Conservation (phyloP, 305 asterid species). For the Salvia sclarea region DNA sequence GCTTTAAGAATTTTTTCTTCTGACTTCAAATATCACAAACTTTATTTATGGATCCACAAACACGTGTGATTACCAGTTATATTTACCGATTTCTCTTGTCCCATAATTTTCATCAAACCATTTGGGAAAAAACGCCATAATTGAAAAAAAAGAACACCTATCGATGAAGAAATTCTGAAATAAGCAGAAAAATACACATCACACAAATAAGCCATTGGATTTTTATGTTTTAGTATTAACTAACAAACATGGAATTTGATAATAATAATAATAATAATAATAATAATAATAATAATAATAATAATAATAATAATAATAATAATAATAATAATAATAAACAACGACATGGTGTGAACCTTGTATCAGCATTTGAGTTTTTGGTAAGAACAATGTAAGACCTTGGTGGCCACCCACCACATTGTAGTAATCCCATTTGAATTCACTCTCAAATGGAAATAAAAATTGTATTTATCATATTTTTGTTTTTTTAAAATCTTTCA, state of each 20-base stretch:
- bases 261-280: too few species aligned
- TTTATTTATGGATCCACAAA: background rate
- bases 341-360: background rate
- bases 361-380: background rate
- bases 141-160: too few species aligned
- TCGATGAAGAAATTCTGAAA: too few species aligned
- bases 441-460: constrained; percentile 15
- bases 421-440: constrained; percentile 27
- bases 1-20: background rate
- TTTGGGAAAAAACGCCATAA: too few species aligned
- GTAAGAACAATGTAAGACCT: background rate
- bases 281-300: background rate
- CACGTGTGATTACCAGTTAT: background rate
- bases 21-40: background rate
- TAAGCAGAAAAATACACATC: too few species aligned
- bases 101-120: too few species aligned
- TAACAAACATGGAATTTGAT: too few species aligned
- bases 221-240: too few species aligned
- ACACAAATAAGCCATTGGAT: too few species aligned
- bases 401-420: constrained; percentile 10
- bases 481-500: background rate
- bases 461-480: too few species aligned
- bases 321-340: background rate
- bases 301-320: background rate
- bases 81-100: too few species aligned